A percentile compares a stretch with the other conserved stretches of the same genome.
Conservation (phyloP, 2,329 filamentous ascomycete species). For the Diaporthe sp. region DNA sequence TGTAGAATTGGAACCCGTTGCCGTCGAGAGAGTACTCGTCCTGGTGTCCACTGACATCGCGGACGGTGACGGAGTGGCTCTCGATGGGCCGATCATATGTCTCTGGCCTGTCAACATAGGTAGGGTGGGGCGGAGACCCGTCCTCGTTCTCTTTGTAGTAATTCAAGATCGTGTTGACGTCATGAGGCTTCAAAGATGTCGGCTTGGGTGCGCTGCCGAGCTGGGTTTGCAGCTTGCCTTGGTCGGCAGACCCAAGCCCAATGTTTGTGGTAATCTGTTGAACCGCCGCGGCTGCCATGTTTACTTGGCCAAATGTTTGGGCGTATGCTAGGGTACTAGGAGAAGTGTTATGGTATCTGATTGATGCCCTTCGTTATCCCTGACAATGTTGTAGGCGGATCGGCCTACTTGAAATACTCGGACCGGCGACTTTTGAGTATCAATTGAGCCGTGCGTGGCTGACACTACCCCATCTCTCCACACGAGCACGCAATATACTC, state of each 20-base stretch:
- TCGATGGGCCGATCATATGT: constrained; percentile 2
- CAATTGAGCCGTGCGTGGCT: not conserved
- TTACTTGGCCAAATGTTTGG: not conserved
- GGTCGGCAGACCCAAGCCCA: not conserved
- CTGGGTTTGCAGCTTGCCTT: constrained; percentile 9
- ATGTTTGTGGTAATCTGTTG: constrained; percentile 13
- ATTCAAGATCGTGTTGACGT: constrained; percentile 18
- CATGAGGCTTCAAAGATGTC: constrained; percentile 23
- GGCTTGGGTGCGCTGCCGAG: not conserved
- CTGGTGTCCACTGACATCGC: constrained; percentile 72
- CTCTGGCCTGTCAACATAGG: constrained; percentile 12
- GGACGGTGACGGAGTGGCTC: constrained; percentile 57
- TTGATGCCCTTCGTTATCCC: not conserved
- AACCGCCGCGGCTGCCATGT: constrained; percentile 6
- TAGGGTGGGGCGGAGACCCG: constrained; percentile 9
- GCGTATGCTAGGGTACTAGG: not conserved
- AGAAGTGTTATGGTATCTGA: not conserved
- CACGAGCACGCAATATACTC: constrained; percentile 19
- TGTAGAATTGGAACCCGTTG: constrained; percentile 66
- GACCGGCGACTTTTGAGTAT: constrained; percentile 9
- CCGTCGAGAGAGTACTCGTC: constrained; percentile 73
- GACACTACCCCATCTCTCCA: constrained; percentile 21
- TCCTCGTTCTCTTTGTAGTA: constrained; percentile 17
- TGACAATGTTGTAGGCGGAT: not conserved
- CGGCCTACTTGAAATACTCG: not conserved